Conservation (phyloP, 176 grass and related monocot genomes). For the Eleusine indica region DNA sequence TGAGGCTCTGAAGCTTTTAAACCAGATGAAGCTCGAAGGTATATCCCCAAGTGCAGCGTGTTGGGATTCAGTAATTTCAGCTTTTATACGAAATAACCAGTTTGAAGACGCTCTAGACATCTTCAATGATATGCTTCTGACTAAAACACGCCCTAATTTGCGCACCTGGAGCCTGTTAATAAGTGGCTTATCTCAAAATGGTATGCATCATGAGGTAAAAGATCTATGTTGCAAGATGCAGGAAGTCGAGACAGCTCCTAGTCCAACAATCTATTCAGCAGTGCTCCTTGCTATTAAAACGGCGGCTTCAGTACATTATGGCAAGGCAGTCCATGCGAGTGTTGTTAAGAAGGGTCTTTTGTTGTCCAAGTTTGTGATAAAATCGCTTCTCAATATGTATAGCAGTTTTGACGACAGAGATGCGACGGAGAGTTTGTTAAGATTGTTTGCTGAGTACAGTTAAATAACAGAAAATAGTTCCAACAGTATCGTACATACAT, state of each 20-base stretch:
- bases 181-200: constrained; percentile 55
- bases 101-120: constrained; percentile 49
- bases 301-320: constrained; percentile 13
- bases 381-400: constrained; percentile 51
- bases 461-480: constrained; percentile 5
- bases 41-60: constrained; percentile 63
- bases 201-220: constrained; percentile 53
- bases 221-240: constrained; percentile 56
- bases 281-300: constrained; percentile 36
- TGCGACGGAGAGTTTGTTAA: constrained; percentile 37
- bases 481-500: neutral
- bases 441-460: constrained; percentile 34
- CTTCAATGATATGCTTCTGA: constrained; percentile 66
- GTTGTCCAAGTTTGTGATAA: constrained; percentile 35
- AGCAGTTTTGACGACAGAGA: constrained; percentile 29
- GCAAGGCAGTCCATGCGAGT: constrained; percentile 43
- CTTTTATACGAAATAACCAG: constrained; percentile 41
- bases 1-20: constrained; percentile 62
- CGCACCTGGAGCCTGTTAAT: constrained; percentile 63
- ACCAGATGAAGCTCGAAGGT: constrained; percentile 65
- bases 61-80: constrained; percentile 65
- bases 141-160: constrained; percentile 57
- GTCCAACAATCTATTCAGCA: constrained; percentile 69
- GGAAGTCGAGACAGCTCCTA: constrained; percentile 56
- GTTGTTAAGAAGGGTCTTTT: constrained; percentile 49